phyloP scores from a whole-genome alignment of 768 basidiomycete genomes.

The Rhizopogon vesiculosus region DNA sequence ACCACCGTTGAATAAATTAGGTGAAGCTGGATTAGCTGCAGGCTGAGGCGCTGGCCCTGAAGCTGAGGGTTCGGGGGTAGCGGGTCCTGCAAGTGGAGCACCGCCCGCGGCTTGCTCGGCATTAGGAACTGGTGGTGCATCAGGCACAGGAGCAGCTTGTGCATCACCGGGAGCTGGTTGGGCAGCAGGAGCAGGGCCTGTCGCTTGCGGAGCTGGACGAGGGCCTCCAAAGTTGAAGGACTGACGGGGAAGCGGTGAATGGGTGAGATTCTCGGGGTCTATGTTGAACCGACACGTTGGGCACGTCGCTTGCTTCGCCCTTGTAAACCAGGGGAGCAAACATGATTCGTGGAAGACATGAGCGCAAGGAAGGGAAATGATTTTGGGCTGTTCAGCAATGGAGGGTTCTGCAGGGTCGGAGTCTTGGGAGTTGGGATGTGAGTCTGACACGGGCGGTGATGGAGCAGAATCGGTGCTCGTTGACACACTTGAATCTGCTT shows the following conservation, averaged over 20 bases:
- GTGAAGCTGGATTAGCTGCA: constrained; percentile 4
- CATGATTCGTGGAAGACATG: constrained; percentile 81
- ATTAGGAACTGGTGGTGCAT: not conserved
- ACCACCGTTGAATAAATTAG: constrained; percentile 1
- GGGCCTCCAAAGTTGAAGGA: constrained; percentile 8
- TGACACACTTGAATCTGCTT: constrained; percentile 4
- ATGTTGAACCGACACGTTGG: constrained; percentile 82
- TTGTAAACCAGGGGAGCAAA: constrained; percentile 78
- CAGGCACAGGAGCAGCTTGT: constrained; percentile 7
- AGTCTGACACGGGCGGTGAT: constrained; percentile 4
- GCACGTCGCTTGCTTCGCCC: constrained; percentile 75
- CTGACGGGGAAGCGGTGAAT: constrained; percentile 19
- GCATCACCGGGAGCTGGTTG: not conserved
- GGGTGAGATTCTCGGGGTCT: constrained; percentile 73
- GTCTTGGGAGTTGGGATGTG: constrained; percentile 5
- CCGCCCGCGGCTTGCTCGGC: not conserved
- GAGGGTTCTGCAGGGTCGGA: constrained; percentile 2
- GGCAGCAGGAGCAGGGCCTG: constrained; percentile 5
- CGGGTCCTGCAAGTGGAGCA: constrained; percentile 2
- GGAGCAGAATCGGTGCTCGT: constrained; percentile 17
- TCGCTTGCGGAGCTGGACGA: constrained; percentile 9
- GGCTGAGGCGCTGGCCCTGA: constrained; percentile 3
- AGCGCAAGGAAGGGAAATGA: constrained; percentile 73
- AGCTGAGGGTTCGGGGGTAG: not conserved
- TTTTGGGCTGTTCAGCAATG: constrained; percentile 29